Conservation (phyloP, 140 eudicot genomes). For the Oenanthe javanica region DNA sequence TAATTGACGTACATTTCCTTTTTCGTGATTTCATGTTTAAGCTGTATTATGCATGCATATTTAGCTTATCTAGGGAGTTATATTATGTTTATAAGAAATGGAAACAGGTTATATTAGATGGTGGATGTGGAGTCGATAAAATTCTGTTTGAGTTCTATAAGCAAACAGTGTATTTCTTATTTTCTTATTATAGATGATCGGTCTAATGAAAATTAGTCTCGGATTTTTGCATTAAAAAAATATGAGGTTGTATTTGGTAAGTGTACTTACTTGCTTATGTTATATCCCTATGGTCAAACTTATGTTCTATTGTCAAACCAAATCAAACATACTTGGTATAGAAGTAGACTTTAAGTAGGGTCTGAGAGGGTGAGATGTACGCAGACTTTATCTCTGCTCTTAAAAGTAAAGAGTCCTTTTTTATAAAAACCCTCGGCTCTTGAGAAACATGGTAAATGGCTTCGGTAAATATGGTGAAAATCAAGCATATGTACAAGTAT, state of each 20-base stretch:
- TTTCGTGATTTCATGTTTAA: background rate
- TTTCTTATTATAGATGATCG: background rate
- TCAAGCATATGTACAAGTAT: background rate
- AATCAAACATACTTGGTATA: background rate
- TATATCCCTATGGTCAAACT: background rate
- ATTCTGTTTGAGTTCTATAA: background rate
- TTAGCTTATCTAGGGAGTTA: background rate
- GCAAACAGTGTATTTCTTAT: background rate
- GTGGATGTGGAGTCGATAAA: background rate
- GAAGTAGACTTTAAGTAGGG: too few relatives aligned
- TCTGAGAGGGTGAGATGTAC: background rate
- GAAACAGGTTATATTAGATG: background rate
- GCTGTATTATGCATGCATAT: background rate
- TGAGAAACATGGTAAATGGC: background rate
- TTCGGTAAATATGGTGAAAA: background rate
- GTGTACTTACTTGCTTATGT: too few relatives aligned
- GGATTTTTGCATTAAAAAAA: background rate
- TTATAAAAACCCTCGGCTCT: background rate
- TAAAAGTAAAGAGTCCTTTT: background rate
- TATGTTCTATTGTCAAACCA: background rate
- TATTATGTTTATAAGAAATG: background rate
- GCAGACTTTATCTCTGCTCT: background rate
- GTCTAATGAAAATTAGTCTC: background rate
- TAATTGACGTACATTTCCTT: background rate
- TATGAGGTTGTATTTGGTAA: too few relatives aligned